Evolutionary conservation across 1,139 yeast species (phyloP).

Genomic region (Candida sp.): DNA sequence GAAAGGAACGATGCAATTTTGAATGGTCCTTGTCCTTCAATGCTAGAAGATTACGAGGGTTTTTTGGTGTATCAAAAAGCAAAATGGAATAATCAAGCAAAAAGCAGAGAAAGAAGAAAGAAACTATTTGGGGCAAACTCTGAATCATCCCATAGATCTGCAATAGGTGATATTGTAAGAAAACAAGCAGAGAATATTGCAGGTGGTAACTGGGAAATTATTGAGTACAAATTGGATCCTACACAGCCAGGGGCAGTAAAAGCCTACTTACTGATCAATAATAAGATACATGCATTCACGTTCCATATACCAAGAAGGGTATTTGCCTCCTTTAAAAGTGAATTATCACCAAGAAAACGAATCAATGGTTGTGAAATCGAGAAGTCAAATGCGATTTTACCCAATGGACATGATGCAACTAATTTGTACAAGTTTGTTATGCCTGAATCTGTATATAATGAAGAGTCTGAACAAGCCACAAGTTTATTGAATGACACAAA

Average conservation of each 20-base stretch:
- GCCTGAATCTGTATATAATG: constrained; percentile 60
- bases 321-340: constrained; percentile 63
- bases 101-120: constrained; percentile 66
- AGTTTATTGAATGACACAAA: constrained; percentile 63
- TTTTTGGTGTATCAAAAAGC: constrained; percentile 80
- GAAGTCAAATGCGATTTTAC: constrained; percentile 57
- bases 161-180: constrained; percentile 68
- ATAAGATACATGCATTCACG: constrained; percentile 68
- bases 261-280: constrained; percentile 68
- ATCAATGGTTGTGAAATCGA: constrained; percentile 58
- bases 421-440: constrained; percentile 61
- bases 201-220: constrained; percentile 78
- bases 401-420: constrained; percentile 63
- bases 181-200: constrained; percentile 78
- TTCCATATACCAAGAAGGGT: constrained; percentile 74
- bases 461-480: constrained; percentile 56
- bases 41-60: constrained; percentile 69
- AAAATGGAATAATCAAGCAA: constrained; percentile 78
- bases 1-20: constrained; percentile 41
- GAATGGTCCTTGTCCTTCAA: constrained; percentile 63
- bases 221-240: constrained; percentile 64
- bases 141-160: constrained; percentile 42
- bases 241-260: constrained; percentile 70
- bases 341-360: constrained; percentile 38
- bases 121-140: constrained; percentile 72